A percentile compares a stretch with the other conserved stretches of the same genome.
Evolutionary conservation across 495 filamentous ascomycete species (phyloP).

Genomic region (Lepraria neglecta): DNA sequence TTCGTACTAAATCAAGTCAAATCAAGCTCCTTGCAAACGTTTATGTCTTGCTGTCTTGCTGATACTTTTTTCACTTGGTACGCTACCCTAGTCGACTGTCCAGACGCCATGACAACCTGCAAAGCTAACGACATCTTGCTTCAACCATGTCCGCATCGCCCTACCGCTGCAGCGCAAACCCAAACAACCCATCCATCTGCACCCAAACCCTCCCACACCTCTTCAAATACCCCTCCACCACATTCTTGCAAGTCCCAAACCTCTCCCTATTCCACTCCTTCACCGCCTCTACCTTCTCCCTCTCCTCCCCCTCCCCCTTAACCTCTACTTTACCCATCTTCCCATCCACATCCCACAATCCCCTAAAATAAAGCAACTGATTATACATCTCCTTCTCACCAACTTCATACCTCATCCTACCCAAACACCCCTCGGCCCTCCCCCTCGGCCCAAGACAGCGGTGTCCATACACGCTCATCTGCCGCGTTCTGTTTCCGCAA

Average conservation of each 20-base stretch:
- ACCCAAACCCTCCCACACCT: slow-evolving; percentile 96
- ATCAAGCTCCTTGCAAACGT: not conserved
- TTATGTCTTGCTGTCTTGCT: not conserved
- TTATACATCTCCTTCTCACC: slow-evolving; percentile 88
- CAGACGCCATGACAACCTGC: not conserved
- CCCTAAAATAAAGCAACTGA: slow-evolving; percentile 82
- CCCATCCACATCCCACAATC: slow-evolving; percentile 80
- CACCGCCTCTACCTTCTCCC: slow-evolving; percentile 61
- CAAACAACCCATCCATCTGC: slow-evolving; percentile 88
- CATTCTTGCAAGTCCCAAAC: slow-evolving; percentile 66
- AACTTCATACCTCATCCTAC: slow-evolving; percentile 82
- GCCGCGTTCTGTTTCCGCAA: slow-evolving; percentile 81
- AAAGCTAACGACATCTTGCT: not conserved
- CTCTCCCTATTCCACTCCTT: slow-evolving; percentile 71
- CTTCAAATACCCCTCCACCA: slow-evolving; percentile 82
- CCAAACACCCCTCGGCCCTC: slow-evolving; percentile 73
- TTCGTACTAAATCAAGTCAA: not conserved
- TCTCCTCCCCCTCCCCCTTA: slow-evolving; percentile 42
- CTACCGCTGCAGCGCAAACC: slow-evolving; percentile 46
- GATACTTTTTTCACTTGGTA: not conserved
- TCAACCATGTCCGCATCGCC: not conserved
- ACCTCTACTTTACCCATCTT: slow-evolving; percentile 30
- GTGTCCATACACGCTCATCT: slow-evolving; percentile 86
- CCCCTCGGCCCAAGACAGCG: slow-evolving; percentile 83
- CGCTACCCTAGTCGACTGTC: slow-evolving; percentile 12